These are phyloP conservation scores for Stachybotrys chlorohalonatus DNA, from an alignment of 2,329 filamentous ascomycete species.

Conservation along the genomic window DNA sequence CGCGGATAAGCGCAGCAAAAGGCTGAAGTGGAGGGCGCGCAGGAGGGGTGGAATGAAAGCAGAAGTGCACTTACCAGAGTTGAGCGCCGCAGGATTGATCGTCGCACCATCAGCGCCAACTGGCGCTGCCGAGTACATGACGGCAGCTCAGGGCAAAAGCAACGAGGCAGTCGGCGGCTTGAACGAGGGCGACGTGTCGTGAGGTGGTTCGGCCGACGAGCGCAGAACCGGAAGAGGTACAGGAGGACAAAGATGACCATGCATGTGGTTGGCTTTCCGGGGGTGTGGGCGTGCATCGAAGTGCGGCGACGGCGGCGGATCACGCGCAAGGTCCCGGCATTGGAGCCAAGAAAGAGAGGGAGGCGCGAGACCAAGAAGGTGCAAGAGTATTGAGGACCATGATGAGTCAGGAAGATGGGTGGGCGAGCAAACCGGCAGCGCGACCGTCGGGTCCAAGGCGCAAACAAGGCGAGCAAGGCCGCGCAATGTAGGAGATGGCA, in stretches of 20 bases:
- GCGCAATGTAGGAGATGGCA: neutral
- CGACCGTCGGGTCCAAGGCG: neutral
- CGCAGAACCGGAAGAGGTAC: conserved; percentile 30
- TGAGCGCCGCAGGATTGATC: conserved; percentile 84
- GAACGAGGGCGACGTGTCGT: conserved; percentile 51
- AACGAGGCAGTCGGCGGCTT: conserved; percentile 24
- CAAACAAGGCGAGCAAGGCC: neutral
- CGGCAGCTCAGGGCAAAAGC: conserved; percentile 12
- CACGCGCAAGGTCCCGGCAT: conserved; percentile 4
- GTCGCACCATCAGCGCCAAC: conserved; percentile 78
- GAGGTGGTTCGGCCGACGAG: conserved; percentile 46
- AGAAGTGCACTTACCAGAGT: conserved; percentile 54
- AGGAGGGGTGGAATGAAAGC: conserved; percentile 8
- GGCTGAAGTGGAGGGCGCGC: conserved; percentile 5
- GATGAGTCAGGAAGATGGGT: neutral
- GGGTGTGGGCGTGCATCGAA: conserved; percentile 13
- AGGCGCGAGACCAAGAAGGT: neutral
- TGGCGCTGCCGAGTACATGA: conserved; percentile 36
- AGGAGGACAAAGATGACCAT: conserved; percentile 35
- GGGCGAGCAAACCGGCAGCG: neutral
- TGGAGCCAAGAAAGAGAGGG: neutral
- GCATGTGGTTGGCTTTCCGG: conserved; percentile 41
- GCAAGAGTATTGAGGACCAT: neutral
- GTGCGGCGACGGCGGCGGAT: conserved; percentile 11
- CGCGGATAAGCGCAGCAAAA: neutral